Base-by-base conservation (phyloP, 1,139 yeast genomes). In the Yamadazyma triangularis region DNA sequence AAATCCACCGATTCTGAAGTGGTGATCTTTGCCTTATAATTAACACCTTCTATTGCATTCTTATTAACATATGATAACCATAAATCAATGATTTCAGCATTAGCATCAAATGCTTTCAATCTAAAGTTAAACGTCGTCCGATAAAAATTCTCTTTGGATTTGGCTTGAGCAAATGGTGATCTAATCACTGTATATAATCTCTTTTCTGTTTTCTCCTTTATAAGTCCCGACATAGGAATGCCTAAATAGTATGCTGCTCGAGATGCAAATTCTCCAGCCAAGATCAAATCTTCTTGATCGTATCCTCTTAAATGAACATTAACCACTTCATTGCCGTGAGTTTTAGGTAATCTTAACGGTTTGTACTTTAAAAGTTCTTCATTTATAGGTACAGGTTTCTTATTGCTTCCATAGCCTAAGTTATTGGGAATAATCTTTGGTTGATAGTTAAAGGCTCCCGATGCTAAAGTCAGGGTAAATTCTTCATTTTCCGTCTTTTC, bases 151-250 rank as follows among this genome's bases (percentile, higher is more conserved):
- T 91, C 96, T 62, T 91, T 91, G 8, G 94, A 74, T 56, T 89
- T 89, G 32, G 97, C 95, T 53, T 86, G 94, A 21, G 86, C 96
- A 56, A 91, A 91, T 1, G 97, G 97, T 4, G 96, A 81, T 54
- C 83, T 77, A 47, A 84, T 87, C 33, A 91, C 96, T 0, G 98
- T 91, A 85, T 95, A 91, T 45, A 88, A 77, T 42, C 70, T 50
- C 46, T 64, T 65, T 58, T 89, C 93, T 28, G 85, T 77, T 53
- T 79, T 81, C 14, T 77, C 70, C 21, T 84, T 81, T 38, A 80
- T 56, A 14, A 66, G 52, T 21, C 49, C 48, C 4, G 64, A 53
- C 12, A 87, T 87, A 12, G 97, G 96, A 43, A 91, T 79, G 8
- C 94, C 91, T 47, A 91, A 63, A 57, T 84, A 93, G 54, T 75